Conservation (phyloP, 2,329 filamentous ascomycete genomes). For the Colletotrichum tofieldiae region DNA sequence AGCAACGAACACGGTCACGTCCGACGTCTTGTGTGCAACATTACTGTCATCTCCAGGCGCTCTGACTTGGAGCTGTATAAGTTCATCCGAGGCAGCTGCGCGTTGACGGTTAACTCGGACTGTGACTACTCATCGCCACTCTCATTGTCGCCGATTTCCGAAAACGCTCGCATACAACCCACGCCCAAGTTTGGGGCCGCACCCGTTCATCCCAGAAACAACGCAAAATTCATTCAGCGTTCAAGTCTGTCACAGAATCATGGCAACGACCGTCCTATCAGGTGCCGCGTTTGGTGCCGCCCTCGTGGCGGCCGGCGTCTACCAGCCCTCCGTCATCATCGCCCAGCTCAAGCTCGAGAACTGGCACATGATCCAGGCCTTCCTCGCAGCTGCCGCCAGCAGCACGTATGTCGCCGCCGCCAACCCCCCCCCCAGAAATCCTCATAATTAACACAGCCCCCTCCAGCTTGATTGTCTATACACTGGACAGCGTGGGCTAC, state of each 20-base stretch:
- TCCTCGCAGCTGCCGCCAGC: slow-evolving; percentile 73
- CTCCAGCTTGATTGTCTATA: slow-evolving; percentile 61
- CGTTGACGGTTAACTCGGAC: neutral
- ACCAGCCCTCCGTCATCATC: slow-evolving; percentile 72
- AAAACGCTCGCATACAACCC: neutral
- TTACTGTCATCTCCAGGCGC: too few species aligned
- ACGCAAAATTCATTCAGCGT: neutral
- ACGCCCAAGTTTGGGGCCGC: neutral
- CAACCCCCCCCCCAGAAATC: neutral
- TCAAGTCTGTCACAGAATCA: neutral
- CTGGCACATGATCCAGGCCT: slow-evolving; percentile 78
- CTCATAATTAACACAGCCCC: slow-evolving; percentile 35
- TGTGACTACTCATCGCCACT: neutral
- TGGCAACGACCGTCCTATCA: slow-evolving; percentile 57
- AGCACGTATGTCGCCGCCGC: slow-evolving; percentile 67
- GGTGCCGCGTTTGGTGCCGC: slow-evolving; percentile 75
- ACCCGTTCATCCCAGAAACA: slow-evolving; percentile 2
- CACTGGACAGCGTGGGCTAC: slow-evolving; percentile 61
- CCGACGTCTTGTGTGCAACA: neutral
- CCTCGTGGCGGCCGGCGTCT: slow-evolving; percentile 73
- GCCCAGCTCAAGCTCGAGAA: slow-evolving; percentile 73
- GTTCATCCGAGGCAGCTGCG: slow-evolving; percentile 21
- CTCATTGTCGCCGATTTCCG: neutral
- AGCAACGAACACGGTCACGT: neutral
- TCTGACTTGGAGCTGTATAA: neutral